Evolutionary conservation across 345 rosid species (phyloP).

Genomic region (Triadica sebifera): DNA sequence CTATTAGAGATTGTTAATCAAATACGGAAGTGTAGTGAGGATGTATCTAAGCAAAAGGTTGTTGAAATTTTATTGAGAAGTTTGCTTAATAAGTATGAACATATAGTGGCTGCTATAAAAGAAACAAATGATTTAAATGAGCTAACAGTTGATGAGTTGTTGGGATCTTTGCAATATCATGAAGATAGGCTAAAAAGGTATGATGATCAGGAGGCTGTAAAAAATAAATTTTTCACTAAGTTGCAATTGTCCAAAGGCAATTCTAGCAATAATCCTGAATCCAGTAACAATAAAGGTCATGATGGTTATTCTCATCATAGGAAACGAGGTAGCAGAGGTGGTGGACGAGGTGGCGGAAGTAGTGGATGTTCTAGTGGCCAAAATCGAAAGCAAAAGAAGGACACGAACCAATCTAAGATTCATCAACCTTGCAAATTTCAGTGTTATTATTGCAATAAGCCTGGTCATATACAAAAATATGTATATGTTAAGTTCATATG

Average conservation of each 20-base stretch:
- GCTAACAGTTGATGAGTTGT: background rate
- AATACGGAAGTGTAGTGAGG: background rate
- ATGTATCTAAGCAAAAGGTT: background rate
- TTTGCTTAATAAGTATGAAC: background rate
- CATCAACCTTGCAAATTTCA: background rate
- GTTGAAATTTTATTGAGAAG: background rate
- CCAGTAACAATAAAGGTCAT: background rate
- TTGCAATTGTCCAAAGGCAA: background rate
- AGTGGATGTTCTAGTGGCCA: background rate
- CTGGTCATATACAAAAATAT: background rate
- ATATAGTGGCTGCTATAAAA: background rate
- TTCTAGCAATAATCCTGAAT: background rate
- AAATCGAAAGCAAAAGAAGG: background rate
- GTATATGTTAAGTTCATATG: too few relatives aligned
- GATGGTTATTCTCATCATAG: background rate
- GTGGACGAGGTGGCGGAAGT: background rate
- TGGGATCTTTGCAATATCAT: background rate
- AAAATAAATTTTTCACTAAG: background rate
- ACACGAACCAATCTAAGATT: background rate
- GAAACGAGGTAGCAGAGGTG: background rate
- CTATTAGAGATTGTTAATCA: constrained; percentile 8
- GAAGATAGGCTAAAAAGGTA: background rate
- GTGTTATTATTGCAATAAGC: background rate
- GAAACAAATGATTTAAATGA: background rate
- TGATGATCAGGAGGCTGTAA: background rate